Evolutionary conservation across 306 rosid species (phyloP), one percentile per base, ranked within the genome.

Genomic region (Vigna reflexopilosa): DNA sequence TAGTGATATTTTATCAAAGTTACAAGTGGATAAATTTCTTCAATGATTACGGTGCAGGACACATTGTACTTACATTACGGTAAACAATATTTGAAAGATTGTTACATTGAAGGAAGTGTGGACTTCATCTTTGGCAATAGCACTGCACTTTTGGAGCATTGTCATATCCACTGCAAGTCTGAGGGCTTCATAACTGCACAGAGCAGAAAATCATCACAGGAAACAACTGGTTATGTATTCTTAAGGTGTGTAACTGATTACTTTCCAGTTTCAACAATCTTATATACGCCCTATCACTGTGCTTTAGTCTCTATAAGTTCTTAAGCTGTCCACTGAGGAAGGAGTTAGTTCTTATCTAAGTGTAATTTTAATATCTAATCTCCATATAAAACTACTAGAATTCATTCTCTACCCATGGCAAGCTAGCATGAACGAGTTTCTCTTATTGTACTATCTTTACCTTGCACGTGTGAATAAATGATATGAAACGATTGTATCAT

Each of bases 41-140:
- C 38, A 50, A 17, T 54, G 38, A 36, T 78, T 80, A 63, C 71
- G 51, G 78, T 77, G 72, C 93, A 93, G 98, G 98, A 93, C 81
- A 93, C 97, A 22, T 81, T 93, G 56, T 93, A 93, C 92, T 85
- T 93, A 83, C 98, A 91, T 84, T 73, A 92, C 32, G 98, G 98
- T 38, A 95, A 93, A 86, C 95, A 95, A 48, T 95, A 92, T 89
- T 82, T 95, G 76, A 95, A 88, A 83, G 96, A 95, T 85, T 95
- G 98, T 84, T 95, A 95, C 72, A 74, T 95, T 59, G 98, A 95
- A 88, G 98, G 98, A 82, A 95, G 96, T 19, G 98, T 95, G 69
- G 98, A 95, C 84, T 92, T 95, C 78, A 91, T 95, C 70, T 95
- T 95, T 65, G 98, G 98, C 79, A 95, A 95, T 78, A 92, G 98